Conservation (phyloP, 805 yeast species). For the Yarrowia bubula region DNA sequence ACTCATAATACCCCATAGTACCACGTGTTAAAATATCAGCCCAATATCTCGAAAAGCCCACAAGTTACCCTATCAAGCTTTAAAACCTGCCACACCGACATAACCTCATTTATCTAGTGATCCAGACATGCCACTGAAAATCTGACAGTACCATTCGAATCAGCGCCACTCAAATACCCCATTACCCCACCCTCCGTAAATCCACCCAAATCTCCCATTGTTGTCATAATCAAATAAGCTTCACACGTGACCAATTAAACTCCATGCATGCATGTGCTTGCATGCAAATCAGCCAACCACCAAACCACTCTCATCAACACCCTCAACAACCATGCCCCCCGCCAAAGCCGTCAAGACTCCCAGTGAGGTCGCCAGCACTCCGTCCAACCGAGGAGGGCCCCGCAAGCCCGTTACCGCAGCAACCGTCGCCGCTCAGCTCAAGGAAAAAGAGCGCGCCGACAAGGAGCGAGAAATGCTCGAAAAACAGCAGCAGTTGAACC, state of each 20-base stretch:
- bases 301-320: not conserved
- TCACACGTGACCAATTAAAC: not conserved
- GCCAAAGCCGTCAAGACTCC: constrained; percentile 12
- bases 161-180: too few species aligned
- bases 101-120: too few species aligned
- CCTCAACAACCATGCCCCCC: not conserved
- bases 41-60: too few species aligned
- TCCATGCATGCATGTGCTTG: constrained; percentile 2
- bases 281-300: not conserved
- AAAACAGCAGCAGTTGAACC: constrained; percentile 17
- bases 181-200: too few species aligned
- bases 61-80: too few species aligned
- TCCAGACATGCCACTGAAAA: too few species aligned
- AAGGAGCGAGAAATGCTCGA: constrained; percentile 20
- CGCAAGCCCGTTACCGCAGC: constrained; percentile 5
- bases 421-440: not conserved
- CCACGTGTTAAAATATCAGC: too few species aligned
- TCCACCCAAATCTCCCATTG: too few species aligned
- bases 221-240: not conserved
- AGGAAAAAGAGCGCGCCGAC: constrained; percentile 21
- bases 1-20: too few species aligned
- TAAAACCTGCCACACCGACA: too few species aligned
- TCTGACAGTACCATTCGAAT: too few species aligned
- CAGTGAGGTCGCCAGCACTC: not conserved
- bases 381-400: constrained; percentile 14